phyloP scores from a whole-genome alignment of 2,329 filamentous ascomycete species.

The Stemphylium beticola region DNA sequence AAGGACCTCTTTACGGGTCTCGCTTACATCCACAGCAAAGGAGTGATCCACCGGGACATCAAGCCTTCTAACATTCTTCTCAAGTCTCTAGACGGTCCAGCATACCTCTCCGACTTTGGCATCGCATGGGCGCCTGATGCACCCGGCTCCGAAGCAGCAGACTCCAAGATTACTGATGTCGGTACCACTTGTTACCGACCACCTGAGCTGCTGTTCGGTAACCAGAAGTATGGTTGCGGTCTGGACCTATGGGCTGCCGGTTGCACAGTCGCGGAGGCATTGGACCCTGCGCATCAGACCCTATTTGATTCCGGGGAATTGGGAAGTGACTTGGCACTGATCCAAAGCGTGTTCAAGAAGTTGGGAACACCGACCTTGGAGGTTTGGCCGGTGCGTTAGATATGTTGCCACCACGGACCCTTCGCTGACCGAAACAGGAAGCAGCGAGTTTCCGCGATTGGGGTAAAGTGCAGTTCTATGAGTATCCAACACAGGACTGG shows the following conservation, averaged over 20 bases:
- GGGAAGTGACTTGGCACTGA: constrained; percentile 88
- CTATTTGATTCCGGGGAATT: constrained; percentile 89
- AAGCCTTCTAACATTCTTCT: constrained; percentile 91
- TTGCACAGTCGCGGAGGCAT: constrained; percentile 79
- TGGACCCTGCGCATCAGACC: constrained; percentile 61
- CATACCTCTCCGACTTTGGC: constrained; percentile 88
- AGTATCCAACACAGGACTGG: constrained; percentile 74
- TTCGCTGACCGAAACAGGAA: constrained; percentile 53
- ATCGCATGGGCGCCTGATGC: constrained; percentile 78
- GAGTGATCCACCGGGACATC: constrained; percentile 90
- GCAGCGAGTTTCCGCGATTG: constrained; percentile 79
- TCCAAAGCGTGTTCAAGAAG: constrained; percentile 90
- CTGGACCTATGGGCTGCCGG: constrained; percentile 93
- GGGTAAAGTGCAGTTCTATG: constrained; percentile 80
- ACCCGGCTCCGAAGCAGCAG: constrained; percentile 64
- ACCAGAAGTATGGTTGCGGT: constrained; percentile 71
- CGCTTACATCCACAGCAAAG: constrained; percentile 70
- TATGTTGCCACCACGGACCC: neutral
- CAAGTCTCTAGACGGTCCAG: constrained; percentile 69
- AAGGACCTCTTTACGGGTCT: constrained; percentile 74
- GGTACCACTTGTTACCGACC: constrained; percentile 91
- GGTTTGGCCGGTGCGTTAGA: constrained; percentile 74
- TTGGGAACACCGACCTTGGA: constrained; percentile 83
- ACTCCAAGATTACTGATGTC: constrained; percentile 85
- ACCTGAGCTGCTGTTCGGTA: constrained; percentile 88